phyloP scores from a whole-genome alignment of 2,329 filamentous ascomycete species.

The Exophiala sp. region DNA sequence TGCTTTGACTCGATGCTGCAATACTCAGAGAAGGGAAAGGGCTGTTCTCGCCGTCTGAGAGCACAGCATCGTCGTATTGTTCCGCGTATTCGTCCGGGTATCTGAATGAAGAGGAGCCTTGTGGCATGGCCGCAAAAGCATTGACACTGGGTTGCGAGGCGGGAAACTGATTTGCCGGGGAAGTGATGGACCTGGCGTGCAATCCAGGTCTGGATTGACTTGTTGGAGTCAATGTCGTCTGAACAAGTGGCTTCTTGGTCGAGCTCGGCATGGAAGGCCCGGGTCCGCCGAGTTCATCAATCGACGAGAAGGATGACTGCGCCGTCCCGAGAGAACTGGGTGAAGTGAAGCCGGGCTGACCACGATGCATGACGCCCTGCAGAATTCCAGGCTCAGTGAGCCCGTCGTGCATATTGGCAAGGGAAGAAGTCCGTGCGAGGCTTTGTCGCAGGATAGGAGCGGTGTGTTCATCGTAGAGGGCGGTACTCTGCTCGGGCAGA shows the following conservation, averaged over 20 bases:
- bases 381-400: conserved; percentile 67
- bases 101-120: conserved; percentile 10
- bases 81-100: conserved; percentile 23
- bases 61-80: conserved; percentile 67
- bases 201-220: conserved; percentile 73
- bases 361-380: conserved; percentile 46
- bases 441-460: conserved; percentile 84
- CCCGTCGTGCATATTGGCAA: conserved; percentile 76
- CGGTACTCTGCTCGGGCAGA: conserved; percentile 66
- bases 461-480: conserved; percentile 88
- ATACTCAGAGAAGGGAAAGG: conserved; percentile 28
- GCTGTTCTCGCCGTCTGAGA: conserved; percentile 77
- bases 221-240: conserved; percentile 73
- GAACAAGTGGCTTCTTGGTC: conserved; percentile 48
- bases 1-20: conserved; percentile 27
- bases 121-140: conserved; percentile 16
- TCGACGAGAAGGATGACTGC: conserved; percentile 26
- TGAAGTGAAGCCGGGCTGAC: conserved; percentile 23
- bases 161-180: conserved; percentile 55
- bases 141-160: conserved; percentile 27
- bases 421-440: conserved; percentile 62
- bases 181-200: conserved; percentile 78
- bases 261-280: conserved; percentile 52
- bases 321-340: conserved; percentile 13
- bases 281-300: conserved; percentile 44